Conservation (phyloP, 2,329 filamentous ascomycete genomes). For the Colletotrichum scovillei region DNA sequence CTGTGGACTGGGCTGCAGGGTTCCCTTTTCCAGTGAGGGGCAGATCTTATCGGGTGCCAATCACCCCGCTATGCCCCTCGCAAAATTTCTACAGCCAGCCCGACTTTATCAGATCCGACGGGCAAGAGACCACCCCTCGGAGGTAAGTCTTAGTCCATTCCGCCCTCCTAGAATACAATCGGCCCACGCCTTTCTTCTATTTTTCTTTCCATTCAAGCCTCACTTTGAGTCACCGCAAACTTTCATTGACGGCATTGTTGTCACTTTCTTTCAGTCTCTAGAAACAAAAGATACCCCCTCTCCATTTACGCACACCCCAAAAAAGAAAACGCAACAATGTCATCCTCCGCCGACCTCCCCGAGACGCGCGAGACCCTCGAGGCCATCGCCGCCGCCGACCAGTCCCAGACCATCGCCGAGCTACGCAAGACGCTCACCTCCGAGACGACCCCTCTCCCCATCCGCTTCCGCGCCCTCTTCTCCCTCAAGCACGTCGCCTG, state of each 20-base stretch:
- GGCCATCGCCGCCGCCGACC: conserved; percentile 31
- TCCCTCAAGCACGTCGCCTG: conserved; percentile 94
- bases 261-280: not conserved
- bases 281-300: conserved; percentile 19
- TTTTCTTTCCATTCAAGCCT: not conserved
- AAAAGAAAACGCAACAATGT: conserved; percentile 36
- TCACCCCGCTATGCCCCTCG: conserved; percentile 36
- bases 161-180: conserved; percentile 9
- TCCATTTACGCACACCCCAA: not conserved
- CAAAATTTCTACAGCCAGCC: conserved; percentile 25
- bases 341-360: conserved; percentile 37
- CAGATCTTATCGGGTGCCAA: conserved; percentile 32
- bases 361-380: conserved; percentile 32
- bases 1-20: not conserved
- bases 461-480: conserved; percentile 96
- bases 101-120: conserved; percentile 31
- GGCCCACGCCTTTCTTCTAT: conserved; percentile 21
- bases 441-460: conserved; percentile 83
- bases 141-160: conserved; percentile 22
- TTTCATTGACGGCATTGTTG: not conserved
- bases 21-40: conserved; percentile 23
- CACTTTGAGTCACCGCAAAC: not conserved
- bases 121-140: conserved; percentile 23
- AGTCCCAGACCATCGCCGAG: conserved; percentile 57
- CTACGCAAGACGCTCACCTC: conserved; percentile 83